A percentile compares a stretch with the other conserved stretches of the same genome.
These are phyloP conservation scores for Pistacia vera DNA, from an alignment of 345 rosid genomes.

Conservation along the genomic window DNA sequence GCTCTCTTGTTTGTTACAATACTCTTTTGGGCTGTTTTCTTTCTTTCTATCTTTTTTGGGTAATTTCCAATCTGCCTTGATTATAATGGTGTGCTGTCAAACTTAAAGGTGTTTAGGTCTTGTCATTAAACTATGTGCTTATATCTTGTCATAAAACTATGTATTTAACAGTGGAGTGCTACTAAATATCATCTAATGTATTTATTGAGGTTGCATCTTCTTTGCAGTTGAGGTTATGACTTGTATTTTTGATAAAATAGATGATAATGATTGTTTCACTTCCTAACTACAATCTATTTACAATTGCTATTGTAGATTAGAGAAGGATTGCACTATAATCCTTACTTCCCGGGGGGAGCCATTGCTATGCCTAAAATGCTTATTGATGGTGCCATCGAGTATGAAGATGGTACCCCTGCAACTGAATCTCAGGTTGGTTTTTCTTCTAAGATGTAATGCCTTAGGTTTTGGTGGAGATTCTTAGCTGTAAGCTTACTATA, in stretches of 20 bases:
- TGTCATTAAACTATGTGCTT: no score
- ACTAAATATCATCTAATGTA: no score
- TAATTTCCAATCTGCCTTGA: no score
- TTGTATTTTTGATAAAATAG: constrained; percentile 1
- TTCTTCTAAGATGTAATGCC: neutral
- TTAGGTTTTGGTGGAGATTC: neutral
- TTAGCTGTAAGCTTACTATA: neutral
- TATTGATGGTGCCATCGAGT: constrained; percentile 94
- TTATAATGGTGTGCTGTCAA: no score
- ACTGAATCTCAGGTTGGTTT: constrained; percentile 92
- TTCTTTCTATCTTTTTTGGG: no score
- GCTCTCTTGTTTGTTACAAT: no score
- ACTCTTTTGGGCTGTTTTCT: no score
- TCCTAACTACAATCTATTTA: neutral
- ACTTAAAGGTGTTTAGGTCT: no score
- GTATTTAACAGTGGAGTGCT: no score
- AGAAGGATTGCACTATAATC: constrained; percentile 94
- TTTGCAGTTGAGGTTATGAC: neutral
- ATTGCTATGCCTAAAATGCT: constrained; percentile 99
- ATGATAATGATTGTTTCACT: neutral
- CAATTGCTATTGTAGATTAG: constrained; percentile 59
- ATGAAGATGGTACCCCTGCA: constrained; percentile 96
- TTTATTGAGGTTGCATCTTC: constrained; percentile 15
- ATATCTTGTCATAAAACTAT: no score
- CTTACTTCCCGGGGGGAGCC: constrained; percentile 99